phyloP scores from a whole-genome alignment of 2,329 filamentous ascomycete species.

The Penicillium digitatum region DNA sequence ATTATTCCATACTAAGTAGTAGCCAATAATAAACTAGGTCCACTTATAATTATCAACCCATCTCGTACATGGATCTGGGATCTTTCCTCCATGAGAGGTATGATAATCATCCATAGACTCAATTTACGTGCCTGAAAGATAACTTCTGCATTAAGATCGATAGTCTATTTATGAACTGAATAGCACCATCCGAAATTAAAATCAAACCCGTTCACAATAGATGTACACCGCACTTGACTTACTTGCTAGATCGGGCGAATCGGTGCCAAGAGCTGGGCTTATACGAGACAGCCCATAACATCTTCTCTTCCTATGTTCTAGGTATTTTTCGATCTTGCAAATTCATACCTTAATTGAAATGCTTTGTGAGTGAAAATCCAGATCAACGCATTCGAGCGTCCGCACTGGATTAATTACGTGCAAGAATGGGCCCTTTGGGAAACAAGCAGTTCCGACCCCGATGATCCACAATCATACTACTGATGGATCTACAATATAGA shows the following conservation, averaged over 20 bases:
- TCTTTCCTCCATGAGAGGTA: background rate
- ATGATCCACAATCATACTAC: background rate
- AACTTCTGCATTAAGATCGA: background rate
- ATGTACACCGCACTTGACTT: background rate
- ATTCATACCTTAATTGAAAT: background rate
- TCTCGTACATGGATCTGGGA: background rate
- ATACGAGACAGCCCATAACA: background rate
- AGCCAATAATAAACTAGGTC: background rate
- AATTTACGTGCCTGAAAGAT: background rate
- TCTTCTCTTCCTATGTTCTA: background rate
- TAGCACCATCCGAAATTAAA: background rate
- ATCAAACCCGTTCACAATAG: background rate
- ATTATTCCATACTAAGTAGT: background rate
- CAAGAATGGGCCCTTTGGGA: background rate
- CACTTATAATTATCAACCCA: slow-evolving; percentile 1
- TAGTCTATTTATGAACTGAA: background rate
- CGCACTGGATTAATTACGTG: background rate
- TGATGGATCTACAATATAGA: background rate
- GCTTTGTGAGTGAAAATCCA: background rate
- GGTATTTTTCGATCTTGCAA: background rate
- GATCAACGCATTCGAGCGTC: background rate
- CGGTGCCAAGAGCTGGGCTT: slow-evolving; percentile 4
- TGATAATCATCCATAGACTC: too few species aligned
- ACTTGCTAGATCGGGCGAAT: background rate
- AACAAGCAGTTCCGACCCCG: background rate